phyloP scores from a whole-genome alignment of 768 basidiomycete genomes.

The Crepidotus variabilis region DNA sequence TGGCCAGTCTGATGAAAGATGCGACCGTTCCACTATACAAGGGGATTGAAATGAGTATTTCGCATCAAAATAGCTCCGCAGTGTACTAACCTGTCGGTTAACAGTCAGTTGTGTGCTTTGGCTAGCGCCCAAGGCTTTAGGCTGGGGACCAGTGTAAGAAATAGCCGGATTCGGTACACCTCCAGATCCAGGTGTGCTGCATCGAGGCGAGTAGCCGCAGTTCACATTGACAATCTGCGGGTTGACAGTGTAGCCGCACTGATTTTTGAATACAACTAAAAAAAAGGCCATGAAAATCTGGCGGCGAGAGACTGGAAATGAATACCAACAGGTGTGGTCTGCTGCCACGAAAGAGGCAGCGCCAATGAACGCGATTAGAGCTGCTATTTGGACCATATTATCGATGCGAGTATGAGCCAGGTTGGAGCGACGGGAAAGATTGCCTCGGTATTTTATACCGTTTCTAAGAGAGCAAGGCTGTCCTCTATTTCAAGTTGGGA shows the following conservation, averaged over 20 bases:
- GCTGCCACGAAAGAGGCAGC: too few relatives aligned
- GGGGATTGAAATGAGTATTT: neutral
- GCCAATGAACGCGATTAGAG: too few relatives aligned
- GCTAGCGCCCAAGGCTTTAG: slow-evolving; percentile 18
- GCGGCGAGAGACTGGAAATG: too few relatives aligned
- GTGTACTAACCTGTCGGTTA: slow-evolving; percentile 22
- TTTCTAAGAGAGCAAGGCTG: too few relatives aligned
- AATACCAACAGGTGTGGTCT: too few relatives aligned
- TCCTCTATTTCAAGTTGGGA: too few relatives aligned
- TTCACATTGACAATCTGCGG: slow-evolving; percentile 33
- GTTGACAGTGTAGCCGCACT: slow-evolving; percentile 25
- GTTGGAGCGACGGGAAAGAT: too few relatives aligned
- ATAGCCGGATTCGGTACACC: slow-evolving; percentile 30
- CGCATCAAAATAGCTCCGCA: neutral
- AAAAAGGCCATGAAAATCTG: too few relatives aligned
- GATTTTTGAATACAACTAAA: slow-evolving; percentile 30
- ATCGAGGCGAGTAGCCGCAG: slow-evolving; percentile 39
- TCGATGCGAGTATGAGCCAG: too few relatives aligned
- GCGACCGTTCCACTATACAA: slow-evolving; percentile 36
- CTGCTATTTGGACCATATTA: too few relatives aligned
- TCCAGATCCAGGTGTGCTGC: slow-evolving; percentile 30
- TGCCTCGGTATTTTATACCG: too few relatives aligned
- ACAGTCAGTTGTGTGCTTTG: slow-evolving; percentile 24
- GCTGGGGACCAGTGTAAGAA: slow-evolving; percentile 31
- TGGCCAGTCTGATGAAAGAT: slow-evolving; percentile 33